Percentiles rank a stretch among this genome's conserved stretches.
These are phyloP conservation scores for Huiozyma naganishii DNA, from an alignment of 805 yeast genomes.

Conservation along the genomic window DNA sequence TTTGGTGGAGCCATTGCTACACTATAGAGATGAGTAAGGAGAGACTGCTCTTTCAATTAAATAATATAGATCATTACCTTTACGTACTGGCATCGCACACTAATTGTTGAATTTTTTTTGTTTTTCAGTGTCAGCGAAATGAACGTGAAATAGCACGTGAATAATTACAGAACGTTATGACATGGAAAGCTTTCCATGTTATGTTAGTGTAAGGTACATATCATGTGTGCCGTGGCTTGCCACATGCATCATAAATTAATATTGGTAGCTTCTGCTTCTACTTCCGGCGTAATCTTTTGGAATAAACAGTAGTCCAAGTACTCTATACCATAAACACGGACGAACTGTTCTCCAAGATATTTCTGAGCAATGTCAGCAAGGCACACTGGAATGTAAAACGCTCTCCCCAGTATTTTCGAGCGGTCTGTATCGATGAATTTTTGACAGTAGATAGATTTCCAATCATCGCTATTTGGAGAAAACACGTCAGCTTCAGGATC, in stretches of 20 bases:
- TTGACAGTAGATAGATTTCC: conserved; percentile 41
- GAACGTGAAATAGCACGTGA: too few relatives aligned
- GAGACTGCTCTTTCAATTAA: neutral
- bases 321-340: conserved; percentile 27
- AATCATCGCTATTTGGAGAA: conserved; percentile 22
- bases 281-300: conserved; percentile 10
- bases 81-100: neutral
- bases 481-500: conserved; percentile 36
- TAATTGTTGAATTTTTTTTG: too few relatives aligned
- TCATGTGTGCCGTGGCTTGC: too few relatives aligned
- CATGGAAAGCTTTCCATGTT: too few relatives aligned
- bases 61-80: neutral
- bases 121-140: too few relatives aligned
- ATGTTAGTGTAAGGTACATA: too few relatives aligned
- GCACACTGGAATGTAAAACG: conserved; percentile 41
- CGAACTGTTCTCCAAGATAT: conserved; percentile 8
- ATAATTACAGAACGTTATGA: too few relatives aligned
- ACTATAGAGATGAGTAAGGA: too few relatives aligned
- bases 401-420: conserved; percentile 45
- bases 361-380: conserved; percentile 19
- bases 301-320: conserved; percentile 44
- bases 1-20: too few relatives aligned
- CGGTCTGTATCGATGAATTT: conserved; percentile 42
- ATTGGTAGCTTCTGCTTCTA: neutral
- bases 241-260: too few relatives aligned